phyloP scores from a whole-genome alignment of 2,329 filamentous ascomycete species.

The Dactylellina haptotyla region DNA sequence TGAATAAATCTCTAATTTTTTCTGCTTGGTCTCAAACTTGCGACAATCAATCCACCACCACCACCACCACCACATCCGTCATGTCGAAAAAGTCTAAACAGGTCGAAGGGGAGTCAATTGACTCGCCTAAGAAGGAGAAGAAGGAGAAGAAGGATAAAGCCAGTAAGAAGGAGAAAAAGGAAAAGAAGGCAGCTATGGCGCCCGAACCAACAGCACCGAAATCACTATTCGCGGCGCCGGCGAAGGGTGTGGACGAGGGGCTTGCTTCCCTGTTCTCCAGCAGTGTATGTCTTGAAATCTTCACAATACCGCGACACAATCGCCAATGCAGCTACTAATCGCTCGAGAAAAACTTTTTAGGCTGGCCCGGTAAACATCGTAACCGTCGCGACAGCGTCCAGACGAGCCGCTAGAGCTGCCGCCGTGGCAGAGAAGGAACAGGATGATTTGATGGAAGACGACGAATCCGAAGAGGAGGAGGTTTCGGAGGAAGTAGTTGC shows the following conservation, averaged over 20 bases:
- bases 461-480: constrained; percentile 44
- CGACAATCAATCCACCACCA: constrained; percentile 13
- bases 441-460: not conserved
- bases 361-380: constrained; percentile 32
- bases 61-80: constrained; percentile 2
- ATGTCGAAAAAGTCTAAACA: constrained; percentile 49
- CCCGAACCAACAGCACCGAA: constrained; percentile 6
- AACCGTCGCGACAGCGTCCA: constrained; percentile 22
- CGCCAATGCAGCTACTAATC: not conserved
- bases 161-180: constrained; percentile 35
- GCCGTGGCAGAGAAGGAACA: not conserved
- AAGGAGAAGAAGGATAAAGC: constrained; percentile 29
- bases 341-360: constrained; percentile 2
- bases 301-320: not conserved
- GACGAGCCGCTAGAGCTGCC: not conserved
- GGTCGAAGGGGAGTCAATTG: constrained; percentile 25
- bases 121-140: constrained; percentile 11
- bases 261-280: constrained; percentile 43
- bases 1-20: constrained; percentile 37
- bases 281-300: constrained; percentile 17
- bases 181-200: not conserved
- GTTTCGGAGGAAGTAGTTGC: constrained; percentile 21
- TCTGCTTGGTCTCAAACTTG: constrained; percentile 4
- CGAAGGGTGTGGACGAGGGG: constrained; percentile 31
- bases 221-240: constrained; percentile 35